Evolutionary conservation across 140 eudicot genomes (phyloP).

Genomic region (Bidens hawaiensis): DNA sequence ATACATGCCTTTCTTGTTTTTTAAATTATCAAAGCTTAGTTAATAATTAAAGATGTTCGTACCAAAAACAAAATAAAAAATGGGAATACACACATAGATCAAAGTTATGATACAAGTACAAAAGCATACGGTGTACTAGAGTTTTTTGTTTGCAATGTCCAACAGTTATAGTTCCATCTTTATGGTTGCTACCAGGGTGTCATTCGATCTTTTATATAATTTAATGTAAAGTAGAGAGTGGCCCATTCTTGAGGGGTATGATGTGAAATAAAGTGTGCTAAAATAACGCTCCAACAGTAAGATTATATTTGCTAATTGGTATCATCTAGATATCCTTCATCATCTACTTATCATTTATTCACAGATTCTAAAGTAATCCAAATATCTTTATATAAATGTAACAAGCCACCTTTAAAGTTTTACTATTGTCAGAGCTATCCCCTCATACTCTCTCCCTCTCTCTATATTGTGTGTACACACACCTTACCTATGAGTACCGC

Average conservation of each 20-base stretch:
- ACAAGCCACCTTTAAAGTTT: background rate
- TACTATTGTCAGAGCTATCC: background rate
- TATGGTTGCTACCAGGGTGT: constrained; percentile 16
- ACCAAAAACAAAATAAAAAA: background rate
- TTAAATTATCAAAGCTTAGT: background rate
- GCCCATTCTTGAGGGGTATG: constrained; percentile 26
- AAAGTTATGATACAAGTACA: background rate
- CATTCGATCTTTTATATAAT: constrained; percentile 18
- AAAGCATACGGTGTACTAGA: background rate
- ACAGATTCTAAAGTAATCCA: constrained; percentile 7
- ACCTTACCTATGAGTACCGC: too few species aligned
- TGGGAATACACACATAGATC: background rate
- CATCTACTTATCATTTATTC: constrained; percentile 12
- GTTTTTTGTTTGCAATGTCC: background rate
- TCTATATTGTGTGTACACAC: too few species aligned
- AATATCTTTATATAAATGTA: background rate
- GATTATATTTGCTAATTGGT: constrained; percentile 5
- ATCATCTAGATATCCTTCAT: constrained; percentile 13
- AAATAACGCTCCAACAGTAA: constrained; percentile 10
- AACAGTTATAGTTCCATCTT: constrained; percentile 11
- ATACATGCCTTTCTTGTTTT: background rate
- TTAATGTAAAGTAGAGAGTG: constrained; percentile 18
- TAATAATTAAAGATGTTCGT: background rate
- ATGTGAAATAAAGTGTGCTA: constrained; percentile 22
- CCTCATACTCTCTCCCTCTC: background rate